Evolutionary conservation across 2,329 filamentous ascomycete genomes (phyloP).

Genomic region (Cadophora malorum): DNA sequence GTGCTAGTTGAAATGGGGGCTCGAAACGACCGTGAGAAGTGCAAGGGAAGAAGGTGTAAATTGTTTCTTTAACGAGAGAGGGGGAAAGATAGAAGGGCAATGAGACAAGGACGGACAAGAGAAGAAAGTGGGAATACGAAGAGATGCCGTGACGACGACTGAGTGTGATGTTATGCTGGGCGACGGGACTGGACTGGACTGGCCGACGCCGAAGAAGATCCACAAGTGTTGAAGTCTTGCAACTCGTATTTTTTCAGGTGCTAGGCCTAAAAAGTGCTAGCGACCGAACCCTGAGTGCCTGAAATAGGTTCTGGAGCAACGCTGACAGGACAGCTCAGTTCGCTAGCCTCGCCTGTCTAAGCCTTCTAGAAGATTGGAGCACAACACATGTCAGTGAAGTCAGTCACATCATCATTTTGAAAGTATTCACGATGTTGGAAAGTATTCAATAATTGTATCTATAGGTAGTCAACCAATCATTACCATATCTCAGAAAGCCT

Average conservation of each 20-base stretch:
- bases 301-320: not conserved
- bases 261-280: not conserved
- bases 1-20: not conserved
- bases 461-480: not conserved
- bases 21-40: conserved; percentile 16
- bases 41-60: not conserved
- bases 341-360: not conserved
- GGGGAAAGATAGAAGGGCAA: not conserved
- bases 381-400: not conserved
- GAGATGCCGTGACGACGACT: conserved; percentile 8
- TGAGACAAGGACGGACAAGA: not conserved
- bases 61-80: not conserved
- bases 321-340: not conserved
- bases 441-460: not conserved
- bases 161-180: not conserved
- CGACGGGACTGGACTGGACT: not conserved
- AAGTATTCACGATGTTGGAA: not conserved
- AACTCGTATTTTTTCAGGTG: not conserved
- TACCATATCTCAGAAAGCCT: too few species aligned
- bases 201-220: not conserved
- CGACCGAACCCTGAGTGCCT: not conserved
- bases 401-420: not conserved
- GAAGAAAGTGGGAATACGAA: conserved; percentile 5
- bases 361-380: not conserved
- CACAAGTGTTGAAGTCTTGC: not conserved